Base-by-base conservation (phyloP, 1,284 basidiomycete species). In the Rhizopogon parksii region DNA sequence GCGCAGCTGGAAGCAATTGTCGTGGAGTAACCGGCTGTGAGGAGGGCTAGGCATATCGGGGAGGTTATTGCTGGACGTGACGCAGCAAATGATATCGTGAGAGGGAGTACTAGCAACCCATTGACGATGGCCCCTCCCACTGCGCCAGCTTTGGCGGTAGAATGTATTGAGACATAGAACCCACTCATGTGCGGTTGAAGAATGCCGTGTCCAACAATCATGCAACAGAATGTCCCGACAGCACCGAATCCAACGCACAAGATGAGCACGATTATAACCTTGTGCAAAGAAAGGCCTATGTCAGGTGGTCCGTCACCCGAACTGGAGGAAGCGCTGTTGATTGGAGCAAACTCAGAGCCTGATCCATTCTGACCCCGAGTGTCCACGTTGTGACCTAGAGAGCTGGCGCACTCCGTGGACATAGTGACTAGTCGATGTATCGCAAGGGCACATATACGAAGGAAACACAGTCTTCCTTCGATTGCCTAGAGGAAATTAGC, bases 161-260 rank as follows among this genome's bases (percentile, higher is more conserved):
- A 50, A 9, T 47, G 35, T 24, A 50, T 25, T 7, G 47, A 36
- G 25, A 47, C 34, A 32, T 34, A 17, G 25, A 49, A 50, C 14
- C 49, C 46, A 15, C n/a, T 36, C 6, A 36, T 25, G 25, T 49
- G 36, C n/a, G 14, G 4, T 9, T 37, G 49, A 27, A 50, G 49
- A 34, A 50, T 36, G n/a, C 36, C 11, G 7, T 50, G 49, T 14
- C 49, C 49, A 36, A 50, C 5, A 5, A 48, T 34, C 34, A 46
- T n/a, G 32, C 21, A 50, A 19, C 46, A 19, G 34, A 37, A 37
- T 25, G 46, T 36, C 3, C 36, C 43, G 6, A 49, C 14, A 36
- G 38, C 37, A 40, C 45, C 37, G 9, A 36, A 43, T 36, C 34
- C 45, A 25, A 38, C 37, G 45, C 32, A 46, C 14, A 46, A 46